These are phyloP conservation scores for Gastrolobium villosum DNA, from an alignment of 306 rosid genomes.

Conservation along the genomic window DNA sequence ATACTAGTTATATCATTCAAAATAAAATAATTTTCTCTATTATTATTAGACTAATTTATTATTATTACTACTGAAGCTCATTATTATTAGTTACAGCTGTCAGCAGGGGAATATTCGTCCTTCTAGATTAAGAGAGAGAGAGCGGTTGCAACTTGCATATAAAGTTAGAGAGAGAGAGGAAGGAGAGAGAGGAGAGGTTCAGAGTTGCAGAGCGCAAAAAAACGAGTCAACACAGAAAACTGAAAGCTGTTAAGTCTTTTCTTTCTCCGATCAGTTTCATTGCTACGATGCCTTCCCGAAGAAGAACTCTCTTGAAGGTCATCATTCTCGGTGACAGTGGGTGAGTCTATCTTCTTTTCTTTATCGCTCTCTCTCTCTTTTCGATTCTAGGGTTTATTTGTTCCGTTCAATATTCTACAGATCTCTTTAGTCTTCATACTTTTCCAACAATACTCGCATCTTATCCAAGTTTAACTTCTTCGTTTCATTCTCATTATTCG, in stretches of 20 bases:
- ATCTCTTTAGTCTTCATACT: conserved; percentile 6
- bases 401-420: neutral
- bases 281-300: conserved; percentile 84
- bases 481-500: neutral
- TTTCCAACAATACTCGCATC: neutral
- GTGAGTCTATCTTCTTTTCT: conserved; percentile 51
- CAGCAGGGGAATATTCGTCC: neutral
- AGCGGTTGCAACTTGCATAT: neutral
- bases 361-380: conserved; percentile 18
- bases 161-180: neutral
- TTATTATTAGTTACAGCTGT: conserved; percentile 20
- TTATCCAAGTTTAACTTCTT: neutral
- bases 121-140: neutral
- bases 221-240: conserved; percentile 1
- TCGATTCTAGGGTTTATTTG: conserved; percentile 27
- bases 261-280: conserved; percentile 32
- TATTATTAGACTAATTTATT: too few relatives aligned
- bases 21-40: too few relatives aligned
- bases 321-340: conserved; percentile 99
- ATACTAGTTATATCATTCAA: too few relatives aligned
- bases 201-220: neutral
- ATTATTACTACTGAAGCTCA: too few relatives aligned
- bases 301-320: conserved; percentile 97
- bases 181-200: conserved; percentile 1
- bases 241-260: neutral